phyloP scores from a whole-genome alignment of 2,329 filamentous ascomycete genomes.

The Colletotrichum viniferum region DNA sequence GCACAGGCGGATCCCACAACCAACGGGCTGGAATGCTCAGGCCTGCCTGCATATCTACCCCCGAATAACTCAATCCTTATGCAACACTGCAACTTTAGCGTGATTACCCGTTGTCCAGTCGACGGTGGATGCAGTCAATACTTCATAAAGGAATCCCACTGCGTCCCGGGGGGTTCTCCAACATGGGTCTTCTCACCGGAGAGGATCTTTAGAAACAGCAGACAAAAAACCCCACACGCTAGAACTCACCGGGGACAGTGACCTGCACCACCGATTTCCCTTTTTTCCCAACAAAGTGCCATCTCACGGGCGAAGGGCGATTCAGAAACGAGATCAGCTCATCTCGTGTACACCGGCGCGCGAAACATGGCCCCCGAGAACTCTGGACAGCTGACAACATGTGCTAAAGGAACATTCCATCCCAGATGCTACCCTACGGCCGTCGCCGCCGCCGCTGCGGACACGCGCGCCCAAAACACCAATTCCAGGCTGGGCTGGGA shows the following conservation, averaged over 20 bases:
- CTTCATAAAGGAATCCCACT: background rate
- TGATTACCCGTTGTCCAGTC: conserved; percentile 6
- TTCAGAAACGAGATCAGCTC: background rate
- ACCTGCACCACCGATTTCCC: background rate
- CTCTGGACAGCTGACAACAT: background rate
- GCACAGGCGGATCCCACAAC: background rate
- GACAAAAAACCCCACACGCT: conserved; percentile 3
- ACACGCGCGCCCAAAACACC: background rate
- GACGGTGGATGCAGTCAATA: background rate
- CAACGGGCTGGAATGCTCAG: background rate
- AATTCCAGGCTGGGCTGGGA: background rate
- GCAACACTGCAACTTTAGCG: background rate
- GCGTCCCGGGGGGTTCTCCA: background rate
- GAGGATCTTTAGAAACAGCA: conserved; percentile 2
- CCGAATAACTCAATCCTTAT: background rate
- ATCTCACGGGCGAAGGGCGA: background rate
- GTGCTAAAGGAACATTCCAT: background rate
- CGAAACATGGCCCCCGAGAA: background rate
- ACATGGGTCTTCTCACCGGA: background rate
- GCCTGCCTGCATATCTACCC: background rate
- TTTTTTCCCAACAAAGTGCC: background rate
- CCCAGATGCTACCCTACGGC: background rate
- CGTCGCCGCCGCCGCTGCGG: background rate
- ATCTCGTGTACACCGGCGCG: background rate
- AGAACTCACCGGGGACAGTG: background rate